Evolutionary conservation across 805 yeast genomes (phyloP).

Genomic region (Ogataea dorogensis): DNA sequence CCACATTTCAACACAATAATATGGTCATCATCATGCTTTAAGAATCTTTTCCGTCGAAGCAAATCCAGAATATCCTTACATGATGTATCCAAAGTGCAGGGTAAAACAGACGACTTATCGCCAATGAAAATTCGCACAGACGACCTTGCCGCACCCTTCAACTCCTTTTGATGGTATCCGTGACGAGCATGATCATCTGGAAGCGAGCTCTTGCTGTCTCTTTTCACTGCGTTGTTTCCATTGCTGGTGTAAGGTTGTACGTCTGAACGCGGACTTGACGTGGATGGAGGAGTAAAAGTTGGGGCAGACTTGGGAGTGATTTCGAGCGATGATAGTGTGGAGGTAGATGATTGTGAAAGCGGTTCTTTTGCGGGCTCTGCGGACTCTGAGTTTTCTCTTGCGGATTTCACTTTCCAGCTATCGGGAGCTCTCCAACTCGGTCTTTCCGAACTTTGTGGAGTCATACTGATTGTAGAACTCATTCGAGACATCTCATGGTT

Average conservation of each 20-base stretch:
- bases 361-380: constrained; percentile 18
- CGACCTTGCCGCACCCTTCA: constrained; percentile 33
- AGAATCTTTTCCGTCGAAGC: constrained; percentile 74
- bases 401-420: constrained; percentile 55
- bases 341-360: constrained; percentile 12
- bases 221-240: too few relatives aligned
- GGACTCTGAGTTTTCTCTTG: constrained; percentile 15
- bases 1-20: constrained; percentile 76
- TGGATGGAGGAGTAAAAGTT: constrained; percentile 12
- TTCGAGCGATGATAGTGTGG: constrained; percentile 13
- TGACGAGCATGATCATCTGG: constrained; percentile 14
- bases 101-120: constrained; percentile 77
- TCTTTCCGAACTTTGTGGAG: constrained; percentile 10
- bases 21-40: constrained; percentile 67
- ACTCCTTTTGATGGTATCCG: constrained; percentile 23
- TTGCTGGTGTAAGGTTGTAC: constrained; percentile 3
- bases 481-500: constrained; percentile 23
- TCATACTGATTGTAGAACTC: constrained; percentile 24
- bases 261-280: constrained; percentile 9
- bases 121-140: constrained; percentile 72
- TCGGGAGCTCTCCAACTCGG: constrained; percentile 55
- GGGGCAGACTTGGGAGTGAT: constrained; percentile 17
- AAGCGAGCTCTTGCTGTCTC: constrained; percentile 10
- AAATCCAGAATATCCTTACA: constrained; percentile 69
- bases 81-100: constrained; percentile 75